Evolutionary conservation across 305 asterid species (phyloP).

Genomic region (Fraxinus floribunda): DNA sequence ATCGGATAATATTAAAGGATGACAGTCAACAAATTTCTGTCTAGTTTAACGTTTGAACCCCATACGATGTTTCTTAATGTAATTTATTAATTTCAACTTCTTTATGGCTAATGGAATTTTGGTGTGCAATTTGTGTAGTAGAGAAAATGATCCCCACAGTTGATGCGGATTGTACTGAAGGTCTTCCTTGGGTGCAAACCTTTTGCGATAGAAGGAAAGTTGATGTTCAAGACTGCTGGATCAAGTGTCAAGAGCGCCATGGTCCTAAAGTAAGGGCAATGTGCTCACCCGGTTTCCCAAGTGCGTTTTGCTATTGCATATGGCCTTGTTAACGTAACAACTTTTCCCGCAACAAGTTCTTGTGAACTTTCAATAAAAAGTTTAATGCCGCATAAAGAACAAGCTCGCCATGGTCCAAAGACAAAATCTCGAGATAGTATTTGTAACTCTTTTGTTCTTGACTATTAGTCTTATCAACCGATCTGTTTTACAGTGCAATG

Average conservation of each 20-base stretch:
- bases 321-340: not conserved
- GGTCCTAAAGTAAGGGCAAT: not conserved
- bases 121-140: not conserved
- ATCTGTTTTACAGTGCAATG: too few relatives aligned
- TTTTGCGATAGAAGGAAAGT: not conserved
- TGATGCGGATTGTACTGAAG: conserved; percentile 16
- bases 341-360: too few relatives aligned
- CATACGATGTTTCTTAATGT: not conserved
- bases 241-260: not conserved
- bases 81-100: not conserved
- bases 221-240: not conserved
- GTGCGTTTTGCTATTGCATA: not conserved
- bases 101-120: not conserved
- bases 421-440: too few relatives aligned
- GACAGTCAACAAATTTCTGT: not conserved
- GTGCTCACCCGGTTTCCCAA: not conserved
- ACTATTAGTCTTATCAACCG: too few relatives aligned
- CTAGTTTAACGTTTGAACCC: not conserved
- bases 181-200: conserved; percentile 13
- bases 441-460: too few relatives aligned
- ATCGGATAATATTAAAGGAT: not conserved
- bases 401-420: too few relatives aligned
- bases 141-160: not conserved
- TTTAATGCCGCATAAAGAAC: too few relatives aligned
- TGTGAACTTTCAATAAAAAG: too few relatives aligned